Base-by-base conservation (phyloP, 2,329 filamentous ascomycete genomes). In the Diaporthe citrichinensis region DNA sequence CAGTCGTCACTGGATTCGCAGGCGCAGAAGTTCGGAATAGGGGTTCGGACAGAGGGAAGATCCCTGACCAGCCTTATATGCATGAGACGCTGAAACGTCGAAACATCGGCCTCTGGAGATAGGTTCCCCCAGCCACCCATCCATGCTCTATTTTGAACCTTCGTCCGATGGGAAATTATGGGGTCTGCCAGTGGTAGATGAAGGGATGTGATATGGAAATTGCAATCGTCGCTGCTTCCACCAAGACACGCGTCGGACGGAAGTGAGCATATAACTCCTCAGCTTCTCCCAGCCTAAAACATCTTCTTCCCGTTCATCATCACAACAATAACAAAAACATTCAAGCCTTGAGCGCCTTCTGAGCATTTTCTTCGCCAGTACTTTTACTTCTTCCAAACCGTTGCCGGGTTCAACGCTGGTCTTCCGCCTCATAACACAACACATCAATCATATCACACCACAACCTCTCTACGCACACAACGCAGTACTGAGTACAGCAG, bases 321-420 rank as follows among this genome's bases (percentile, higher is more conserved):
- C 58, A 73, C 46, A 44, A 53, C 59, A 73, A 62, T 28, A 39
- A 53, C 46, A 53, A 39, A 12, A 53, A 68, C 65, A 68, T 39
- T 69, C 65, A 69, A 39, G 49, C 17, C 65, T 55, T 1, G 3
- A 39, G 15, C 41, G n/a, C n/a, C 31, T 46, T 55, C 59, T 39
- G 17, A 67, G 17, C 28, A 41, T 41, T 55, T 36, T 31, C 41
- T 57, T 34, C 49, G 39, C 59, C 49, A 69, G 31, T 41, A 36
- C 34, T 23, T 74, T 4, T 34, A 65, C 25, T 61, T 51, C 31
- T 71, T 61, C 20, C 55, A 41, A 14, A 15, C 25, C 65, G 65
- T 74, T 72, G 73, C 65, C 15, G 65, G 73, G 53, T 71, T 51
- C 55, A 74, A 71, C 62, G 65, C 67, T 61, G 62, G 57, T 74